Base-by-base conservation (phyloP, 2,329 filamentous ascomycete genomes). In the Hirsutella thompsonii region DNA sequence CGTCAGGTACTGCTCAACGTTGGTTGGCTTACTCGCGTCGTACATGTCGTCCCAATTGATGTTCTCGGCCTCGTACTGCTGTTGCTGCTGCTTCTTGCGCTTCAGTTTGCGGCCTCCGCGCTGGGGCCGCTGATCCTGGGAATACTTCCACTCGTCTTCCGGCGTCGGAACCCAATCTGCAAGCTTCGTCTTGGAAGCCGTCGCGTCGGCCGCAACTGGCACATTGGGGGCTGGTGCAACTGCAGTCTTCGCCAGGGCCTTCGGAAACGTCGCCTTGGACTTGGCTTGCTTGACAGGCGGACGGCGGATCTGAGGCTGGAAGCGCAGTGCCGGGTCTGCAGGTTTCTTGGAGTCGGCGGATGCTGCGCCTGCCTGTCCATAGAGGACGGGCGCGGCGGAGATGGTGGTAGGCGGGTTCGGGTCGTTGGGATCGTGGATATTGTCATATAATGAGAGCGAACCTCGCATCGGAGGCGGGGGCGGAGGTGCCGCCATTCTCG, bases 21-120 rank as follows among this genome's bases (percentile, higher is more conserved):
- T 88, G 33, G 85, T 93, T 8, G 89, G 88, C 32, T 83, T 69
- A 10, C 81, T 69, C 1, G 87, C 85, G 53, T 94, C 89, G 57
- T 94, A 95, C 20, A 92, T 75, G 56, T 93, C 87, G 57, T 94
- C 83, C 88, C 88, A 95, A 55, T 94, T 81, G n/a, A 74, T 78
- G 56, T 77, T 72, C 39, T 71, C 63, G 23, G 71, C 60, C 37
- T 69, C 67, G 5, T 76, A 67, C 47, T 74, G 70, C 45, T 77
- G 72, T 52, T 76, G 67, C 47, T 74, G 70, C 45, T 77, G 72
- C 52, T 76, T 74, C 59, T 84, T 74, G 58, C 80, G 81, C 68
- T 84, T 84, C 61, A 83, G 81, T 61, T 83, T 87, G 44, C 85
- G 79, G 34, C 85, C 83, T 42, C 85, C 85, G 38, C 85, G 78